Percentiles rank a stretch among this genome's conserved stretches.
These are phyloP conservation scores for Pythium plurisporium DNA, from an alignment of 352 stramenopile genomes.

Conservation along the genomic window DNA sequence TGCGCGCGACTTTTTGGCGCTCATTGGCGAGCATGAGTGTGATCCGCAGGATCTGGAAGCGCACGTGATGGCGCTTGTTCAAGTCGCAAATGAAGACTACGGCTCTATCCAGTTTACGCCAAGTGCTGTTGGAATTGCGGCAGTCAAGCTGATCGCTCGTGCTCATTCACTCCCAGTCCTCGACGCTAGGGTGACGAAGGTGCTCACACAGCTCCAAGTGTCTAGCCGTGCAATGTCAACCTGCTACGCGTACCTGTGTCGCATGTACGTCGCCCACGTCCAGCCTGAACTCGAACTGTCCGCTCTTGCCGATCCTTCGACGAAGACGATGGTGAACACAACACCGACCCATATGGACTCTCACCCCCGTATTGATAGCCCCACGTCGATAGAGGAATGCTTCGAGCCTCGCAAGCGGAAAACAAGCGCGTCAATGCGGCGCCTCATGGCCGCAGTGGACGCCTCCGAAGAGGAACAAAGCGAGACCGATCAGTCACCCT, in stretches of 20 bases:
- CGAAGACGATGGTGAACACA: background rate
- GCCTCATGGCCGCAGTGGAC: conserved; percentile 13
- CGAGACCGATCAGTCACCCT: background rate
- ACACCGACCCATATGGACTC: background rate
- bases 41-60: conserved; percentile 10
- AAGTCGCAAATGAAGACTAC: conserved; percentile 20
- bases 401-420: conserved; percentile 16
- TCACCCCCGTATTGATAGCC: conserved; percentile 19
- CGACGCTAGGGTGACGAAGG: background rate
- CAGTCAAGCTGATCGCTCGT: conserved; percentile 13
- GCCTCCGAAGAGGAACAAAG: background rate
- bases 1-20: conserved; percentile 52
- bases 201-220: conserved; percentile 11
- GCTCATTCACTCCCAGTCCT: conserved; percentile 9
- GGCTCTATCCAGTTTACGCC: conserved; percentile 8
- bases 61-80: conserved; percentile 16
- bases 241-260: conserved; percentile 7
- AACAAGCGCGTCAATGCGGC: conserved; percentile 14
- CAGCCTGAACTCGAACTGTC: conserved; percentile 1
- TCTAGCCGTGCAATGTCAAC: background rate
- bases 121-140: conserved; percentile 10
- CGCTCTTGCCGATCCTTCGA: background rate
- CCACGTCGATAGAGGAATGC: conserved; percentile 20
- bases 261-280: conserved; percentile 16
- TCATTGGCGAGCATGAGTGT: conserved; percentile 21